Base-by-base conservation (phyloP, 2,329 filamentous ascomycete genomes). In the Neophaeococcomyces aloes region DNA sequence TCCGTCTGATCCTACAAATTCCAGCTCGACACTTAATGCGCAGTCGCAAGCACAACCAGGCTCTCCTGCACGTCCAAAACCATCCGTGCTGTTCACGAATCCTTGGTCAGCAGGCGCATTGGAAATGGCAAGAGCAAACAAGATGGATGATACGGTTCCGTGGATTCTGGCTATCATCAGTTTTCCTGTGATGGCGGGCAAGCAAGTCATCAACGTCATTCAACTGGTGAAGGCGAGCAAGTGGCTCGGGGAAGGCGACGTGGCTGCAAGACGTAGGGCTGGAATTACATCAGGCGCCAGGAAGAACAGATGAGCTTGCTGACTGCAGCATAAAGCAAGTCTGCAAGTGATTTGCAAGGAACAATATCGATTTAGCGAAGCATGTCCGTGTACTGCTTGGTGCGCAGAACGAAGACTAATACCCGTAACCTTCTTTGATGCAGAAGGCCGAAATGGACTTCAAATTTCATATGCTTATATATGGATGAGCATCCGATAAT, bases 191-290 rank as follows among this genome's bases (percentile, higher is more conserved):
- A 96, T 96, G 88, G 69, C 78, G 18, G 73, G 80, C 55, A 98
- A 98, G 75, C 91, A 98, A 62, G 74, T 83, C 58, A 86, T 96
- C 72, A 98, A 98, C 58, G 74, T 95, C 39, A 75, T 96, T 37
- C 91, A 98, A 70, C 75, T 98, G 56, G 77, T 94, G 59, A 94
- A 95, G 65, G 91, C 91, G 5, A 88, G 86, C 65, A 79, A 79
- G 59, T 93, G 86, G 81, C 72, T 98, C 30, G 91, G 86, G 0
- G 88, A 96, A 65, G 87, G 87, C n/a, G 91, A 98, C 57, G 64
- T 83, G 29, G 72, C 76, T 56, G 70, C 74, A 48, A 75, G 86
- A 56, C 75, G 62, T 53, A 68, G 65, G 18, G 64, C 57, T 62
- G 48, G 78, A 31, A 51, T 56, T 19, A 49, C 52, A 10, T 40